Base-by-base conservation (phyloP, 2,329 filamentous ascomycete genomes). In the Huntiella moniliformis region DNA sequence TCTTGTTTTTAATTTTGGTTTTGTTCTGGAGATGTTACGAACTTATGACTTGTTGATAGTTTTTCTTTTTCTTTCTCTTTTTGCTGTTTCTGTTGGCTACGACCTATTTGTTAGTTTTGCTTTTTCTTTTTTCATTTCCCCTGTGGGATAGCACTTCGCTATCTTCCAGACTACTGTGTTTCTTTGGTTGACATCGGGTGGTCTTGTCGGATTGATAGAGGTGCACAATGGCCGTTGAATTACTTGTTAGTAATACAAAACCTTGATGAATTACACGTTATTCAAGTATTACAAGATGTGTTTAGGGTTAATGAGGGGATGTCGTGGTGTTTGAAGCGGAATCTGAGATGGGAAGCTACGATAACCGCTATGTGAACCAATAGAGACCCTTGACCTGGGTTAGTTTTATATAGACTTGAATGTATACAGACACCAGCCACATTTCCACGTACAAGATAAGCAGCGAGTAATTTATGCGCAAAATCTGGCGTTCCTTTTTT, bases 121-220 rank as follows among this genome's bases (percentile, higher is more conserved):
- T 33, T 22, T 31, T 37, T 18, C 7, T 17, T 44, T 32, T 16
- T 32, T 36, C 10, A 18, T 38, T 45, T 38, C 13, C 36, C 7
- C 8, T 17, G 40, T 13, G 18, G 40, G 34, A 40, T 48, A 48
- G 41, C 46, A 44, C 46, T 48, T 48, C 41, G 46, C 41, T 48
- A 44, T 39, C 18, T 32, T 0, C 5, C 17, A n/a, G 16, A 39
- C 16, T 39, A 17, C n/a, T 8, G 12, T 16, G 37, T 16, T 39
- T 38, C 16, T 38, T 38, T 11, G 22, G 22, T 28, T 28, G 22
- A 8, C 22, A 28, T 28, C 22, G 22, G 22, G 22, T 28, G 22
- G 22, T 28, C 22, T 28, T 28, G 22, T 28, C 22, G 7, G 22
- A 8, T 28, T 28, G 22, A 28, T 28, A 28, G 22, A 28, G 22